Evolutionary conservation across 768 basidiomycete species (phyloP), one percentile per base, ranked within the genome.

Genomic region (Tulasnella sp.): DNA sequence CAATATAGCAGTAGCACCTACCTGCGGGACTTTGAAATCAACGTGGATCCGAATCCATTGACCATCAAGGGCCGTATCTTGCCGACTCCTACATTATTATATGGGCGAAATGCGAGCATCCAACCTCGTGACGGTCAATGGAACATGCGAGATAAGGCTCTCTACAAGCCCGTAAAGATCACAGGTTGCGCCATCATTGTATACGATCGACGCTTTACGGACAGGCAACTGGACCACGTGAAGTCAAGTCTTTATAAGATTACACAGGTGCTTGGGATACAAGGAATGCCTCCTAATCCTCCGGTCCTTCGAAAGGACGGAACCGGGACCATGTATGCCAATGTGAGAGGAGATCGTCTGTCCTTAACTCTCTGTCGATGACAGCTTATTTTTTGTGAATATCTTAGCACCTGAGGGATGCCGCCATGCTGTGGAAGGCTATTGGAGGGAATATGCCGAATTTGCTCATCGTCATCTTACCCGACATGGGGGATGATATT

Each of bases 1-100:
- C 14, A 89, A 41, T 94, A 93, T 82, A 91, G 92, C 0, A 90
- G 93, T 84, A 93, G 92, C 0, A 91, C 93, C 85, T 94, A 93
- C 81, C 90, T 94, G 41, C 88, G 89, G 54, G 88, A 91, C 83
- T 95, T 95, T 82, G 93, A 93, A 12, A 90, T 96, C 89, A 81
- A 86, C 1, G 91, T 96, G n/a, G 87, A 86, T n/a, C 81, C 90
- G 75, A 82, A 85, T 1, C 91, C 93, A 0, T 86, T 93, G 48
- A 87, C 84, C 48, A 87, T 94, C 42, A 85, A 89, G 28, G 94
- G 93, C 0, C 89, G 94, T 3, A 86, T 94, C 18, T 84, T 95
- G 24, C 86, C 87, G 20, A 89, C 93, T 0, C 94, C 94, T 0
- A 90, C 85, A 22, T 86, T 96, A 42, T 89, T 89, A 79, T 95